These are phyloP conservation scores for Cytauxzoon felis DNA, from an alignment of 169 alveolate species.

Conservation along the genomic window DNA sequence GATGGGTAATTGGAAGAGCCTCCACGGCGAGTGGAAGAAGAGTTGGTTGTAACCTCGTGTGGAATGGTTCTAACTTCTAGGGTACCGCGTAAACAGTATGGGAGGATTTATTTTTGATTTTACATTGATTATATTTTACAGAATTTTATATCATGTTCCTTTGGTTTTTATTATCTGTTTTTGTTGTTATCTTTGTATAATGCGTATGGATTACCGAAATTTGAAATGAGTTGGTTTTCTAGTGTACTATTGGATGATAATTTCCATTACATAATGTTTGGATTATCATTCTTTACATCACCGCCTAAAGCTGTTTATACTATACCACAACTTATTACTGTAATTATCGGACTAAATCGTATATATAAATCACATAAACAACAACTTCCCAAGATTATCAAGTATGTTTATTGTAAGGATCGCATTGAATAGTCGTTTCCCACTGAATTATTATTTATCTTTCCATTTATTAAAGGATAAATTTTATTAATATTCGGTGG, in stretches of 20 bases:
- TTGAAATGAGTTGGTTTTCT: conserved; percentile 5
- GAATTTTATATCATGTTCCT: conserved; percentile 5
- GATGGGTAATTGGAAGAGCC: too few relatives aligned
- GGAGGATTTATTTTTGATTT: too few relatives aligned
- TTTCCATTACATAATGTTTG: conserved; percentile 30
- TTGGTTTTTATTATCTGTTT: conserved; percentile 19
- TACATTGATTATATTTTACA: neutral
- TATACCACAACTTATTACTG: conserved; percentile 35
- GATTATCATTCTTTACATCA: neutral
- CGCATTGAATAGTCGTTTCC: neutral
- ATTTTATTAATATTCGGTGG: neutral
- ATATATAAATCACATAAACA: conserved; percentile 7
- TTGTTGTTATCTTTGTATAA: conserved; percentile 23
- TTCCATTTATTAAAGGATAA: neutral
- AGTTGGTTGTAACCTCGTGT: too few relatives aligned
- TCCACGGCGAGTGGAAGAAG: too few relatives aligned
- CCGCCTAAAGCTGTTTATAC: conserved; percentile 16
- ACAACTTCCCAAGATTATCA: conserved; percentile 20
- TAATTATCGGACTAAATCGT: conserved; percentile 18
- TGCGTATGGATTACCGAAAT: conserved; percentile 28
- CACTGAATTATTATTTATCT: neutral
- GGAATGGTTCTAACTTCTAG: too few relatives aligned
- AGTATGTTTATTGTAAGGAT: neutral
- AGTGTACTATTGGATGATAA: conserved; percentile 5
- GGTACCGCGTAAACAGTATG: too few relatives aligned